These are phyloP conservation scores for Monosporozyma servazzii DNA, from an alignment of 805 yeast genomes.

Conservation along the genomic window DNA sequence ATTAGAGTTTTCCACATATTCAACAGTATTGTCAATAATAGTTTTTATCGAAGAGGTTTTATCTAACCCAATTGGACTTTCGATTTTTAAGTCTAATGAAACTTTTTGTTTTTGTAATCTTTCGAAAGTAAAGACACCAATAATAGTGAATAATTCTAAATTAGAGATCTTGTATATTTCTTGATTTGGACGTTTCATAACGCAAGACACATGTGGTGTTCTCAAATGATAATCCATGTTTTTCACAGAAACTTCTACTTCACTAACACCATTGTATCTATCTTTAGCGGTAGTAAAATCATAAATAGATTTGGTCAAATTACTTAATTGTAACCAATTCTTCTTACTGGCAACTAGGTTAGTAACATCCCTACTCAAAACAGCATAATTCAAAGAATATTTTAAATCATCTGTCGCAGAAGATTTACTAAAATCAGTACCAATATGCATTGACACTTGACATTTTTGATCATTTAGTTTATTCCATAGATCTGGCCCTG, in stretches of 20 bases:
- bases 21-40: constrained; percentile 41
- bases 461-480: constrained; percentile 60
- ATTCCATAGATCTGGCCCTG: constrained; percentile 72
- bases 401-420: constrained; percentile 72
- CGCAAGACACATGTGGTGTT: constrained; percentile 22
- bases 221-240: constrained; percentile 25
- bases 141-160: constrained; percentile 58
- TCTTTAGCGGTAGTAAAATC: constrained; percentile 33
- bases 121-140: constrained; percentile 91
- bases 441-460: constrained; percentile 46
- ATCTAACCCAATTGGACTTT: constrained; percentile 25
- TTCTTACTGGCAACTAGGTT: constrained; percentile 36
- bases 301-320: constrained; percentile 40
- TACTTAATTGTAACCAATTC: constrained; percentile 30
- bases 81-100: constrained; percentile 43
- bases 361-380: constrained; percentile 57
- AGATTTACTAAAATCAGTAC: constrained; percentile 64
- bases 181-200: constrained; percentile 2
- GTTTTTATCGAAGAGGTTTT: constrained; percentile 24
- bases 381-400: constrained; percentile 83
- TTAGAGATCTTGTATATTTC: constrained; percentile 36
- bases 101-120: constrained; percentile 74
- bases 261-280: constrained; percentile 16
- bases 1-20: constrained; percentile 64
- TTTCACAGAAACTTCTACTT: constrained; percentile 12